Conservation (phyloP, 179 eudicot species). For the Corrigiola litoralis region DNA sequence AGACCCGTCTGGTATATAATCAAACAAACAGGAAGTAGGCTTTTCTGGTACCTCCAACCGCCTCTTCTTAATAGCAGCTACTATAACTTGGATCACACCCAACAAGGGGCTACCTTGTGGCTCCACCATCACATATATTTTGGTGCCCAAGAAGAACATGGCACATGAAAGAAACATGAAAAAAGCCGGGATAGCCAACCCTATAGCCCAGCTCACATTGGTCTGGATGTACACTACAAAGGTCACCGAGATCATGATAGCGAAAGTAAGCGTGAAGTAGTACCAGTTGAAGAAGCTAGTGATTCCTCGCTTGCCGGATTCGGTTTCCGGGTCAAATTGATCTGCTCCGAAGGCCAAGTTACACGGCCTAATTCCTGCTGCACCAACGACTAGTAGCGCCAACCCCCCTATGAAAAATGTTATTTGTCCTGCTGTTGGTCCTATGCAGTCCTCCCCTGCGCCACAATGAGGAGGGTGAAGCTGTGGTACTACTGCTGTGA, state of each 20-base stretch:
- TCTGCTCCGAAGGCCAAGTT: conserved; percentile 86
- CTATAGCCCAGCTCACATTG: conserved; percentile 57
- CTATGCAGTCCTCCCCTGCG: conserved; percentile 28
- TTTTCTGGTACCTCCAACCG: conserved; percentile 24
- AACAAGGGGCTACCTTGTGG: conserved; percentile 71
- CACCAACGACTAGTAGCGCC: conserved; percentile 45
- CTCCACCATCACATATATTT: conserved; percentile 45
- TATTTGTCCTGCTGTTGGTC: conserved; percentile 51
- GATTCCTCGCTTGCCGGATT: conserved; percentile 61
- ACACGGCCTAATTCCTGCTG: conserved; percentile 74
- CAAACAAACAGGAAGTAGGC: conserved; percentile 26
- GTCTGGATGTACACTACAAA: conserved; percentile 68
- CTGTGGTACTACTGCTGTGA: conserved; percentile 55
- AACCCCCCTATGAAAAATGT: conserved; percentile 43
- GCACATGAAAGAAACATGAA: conserved; percentile 61
- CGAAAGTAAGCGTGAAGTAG: conserved; percentile 71
- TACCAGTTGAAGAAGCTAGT: conserved; percentile 89
- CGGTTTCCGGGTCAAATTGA: conserved; percentile 72
- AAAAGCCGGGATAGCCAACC: conserved; percentile 57
- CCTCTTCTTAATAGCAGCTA: conserved; percentile 55
- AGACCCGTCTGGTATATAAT: conserved; percentile 30
- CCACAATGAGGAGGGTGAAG: conserved; percentile 64
- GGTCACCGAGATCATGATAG: conserved; percentile 65
- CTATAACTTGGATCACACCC: conserved; percentile 44
- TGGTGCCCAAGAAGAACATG: conserved; percentile 57